Percentiles rank a stretch among this genome's conserved stretches.
These are phyloP conservation scores for Coemansia sp. DNA, from an alignment of 192 early-diverging fungal species.

Conservation along the genomic window DNA sequence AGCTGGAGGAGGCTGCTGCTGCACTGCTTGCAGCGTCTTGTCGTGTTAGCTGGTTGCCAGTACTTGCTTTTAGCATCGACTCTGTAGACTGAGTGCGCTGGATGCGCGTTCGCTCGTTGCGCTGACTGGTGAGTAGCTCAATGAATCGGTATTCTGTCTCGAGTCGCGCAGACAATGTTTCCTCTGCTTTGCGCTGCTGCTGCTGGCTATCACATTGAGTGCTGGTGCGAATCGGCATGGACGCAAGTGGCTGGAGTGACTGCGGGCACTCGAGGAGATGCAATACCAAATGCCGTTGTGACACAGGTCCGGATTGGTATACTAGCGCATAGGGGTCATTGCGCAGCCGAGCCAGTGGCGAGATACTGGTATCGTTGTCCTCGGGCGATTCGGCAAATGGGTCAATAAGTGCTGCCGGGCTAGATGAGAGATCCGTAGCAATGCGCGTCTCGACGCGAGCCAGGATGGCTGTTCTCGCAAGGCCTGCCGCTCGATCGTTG, in stretches of 20 bases:
- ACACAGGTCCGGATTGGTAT: constrained; percentile 5
- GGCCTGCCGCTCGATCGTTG: not conserved
- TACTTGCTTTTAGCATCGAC: constrained; percentile 8
- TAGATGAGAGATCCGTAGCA: constrained; percentile 7
- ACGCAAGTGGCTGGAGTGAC: constrained; percentile 9
- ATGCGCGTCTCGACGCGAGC: constrained; percentile 9
- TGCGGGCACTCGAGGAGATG: constrained; percentile 24
- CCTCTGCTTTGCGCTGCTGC: not conserved
- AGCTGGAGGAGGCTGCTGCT: not conserved
- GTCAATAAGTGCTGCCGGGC: not conserved
- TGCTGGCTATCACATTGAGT: not conserved
- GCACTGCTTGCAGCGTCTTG: constrained; percentile 1
- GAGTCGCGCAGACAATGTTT: not conserved
- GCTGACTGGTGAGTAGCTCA: constrained; percentile 11
- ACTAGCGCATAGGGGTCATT: constrained; percentile 15
- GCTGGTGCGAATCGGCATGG: not conserved
- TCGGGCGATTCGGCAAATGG: constrained; percentile 16
- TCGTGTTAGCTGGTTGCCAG: not conserved
- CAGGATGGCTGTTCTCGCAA: not conserved
- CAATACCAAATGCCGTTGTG: constrained; percentile 13
- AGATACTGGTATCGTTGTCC: not conserved
- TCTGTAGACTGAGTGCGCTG: constrained; percentile 38
- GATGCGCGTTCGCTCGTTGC: constrained; percentile 25
- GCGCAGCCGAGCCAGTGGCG: constrained; percentile 5
- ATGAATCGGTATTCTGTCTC: constrained; percentile 23